Conservation (phyloP, 495 filamentous ascomycete species). For the Neurospora sp. region DNA sequence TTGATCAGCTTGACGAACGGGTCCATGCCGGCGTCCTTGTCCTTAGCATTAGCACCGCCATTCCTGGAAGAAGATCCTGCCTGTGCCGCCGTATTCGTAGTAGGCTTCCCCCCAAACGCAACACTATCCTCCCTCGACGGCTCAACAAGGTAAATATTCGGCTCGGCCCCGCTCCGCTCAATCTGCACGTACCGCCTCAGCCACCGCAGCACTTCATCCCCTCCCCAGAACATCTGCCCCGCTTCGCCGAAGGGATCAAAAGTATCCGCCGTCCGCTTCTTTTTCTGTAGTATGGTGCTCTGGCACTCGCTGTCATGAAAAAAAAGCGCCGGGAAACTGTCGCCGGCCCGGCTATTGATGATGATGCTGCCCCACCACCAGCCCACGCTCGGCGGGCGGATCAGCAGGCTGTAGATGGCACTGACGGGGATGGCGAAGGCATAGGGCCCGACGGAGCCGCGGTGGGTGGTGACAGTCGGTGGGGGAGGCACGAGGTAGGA, state of each 20-base stretch:
- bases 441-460: conserved; percentile 67
- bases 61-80: conserved; percentile 20
- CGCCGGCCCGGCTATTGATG: conserved; percentile 80
- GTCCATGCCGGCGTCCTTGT: conserved; percentile 73
- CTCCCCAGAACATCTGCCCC: conserved; percentile 90
- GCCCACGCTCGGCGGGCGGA: conserved; percentile 84
- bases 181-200: conserved; percentile 71
- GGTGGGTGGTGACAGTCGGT: conserved; percentile 65
- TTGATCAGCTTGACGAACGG: conserved; percentile 91
- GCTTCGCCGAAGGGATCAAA: conserved; percentile 86
- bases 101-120: conserved; percentile 60
- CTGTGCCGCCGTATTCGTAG: conserved; percentile 6
- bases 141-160: conserved; percentile 82
- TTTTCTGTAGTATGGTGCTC: conserved; percentile 88
- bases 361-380: conserved; percentile 98
- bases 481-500: conserved; percentile 87
- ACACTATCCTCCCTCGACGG: conserved; percentile 73
- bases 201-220: conserved; percentile 92
- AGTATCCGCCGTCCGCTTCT: conserved; percentile 64
- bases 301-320: conserved; percentile 97
- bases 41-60: conserved; percentile 12
- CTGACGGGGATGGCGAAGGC: conserved; percentile 87
- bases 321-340: conserved; percentile 90
- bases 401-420: conserved; percentile 79
- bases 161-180: conserved; percentile 73